These are phyloP conservation scores for Aspergillus quadricinctus DNA, from an alignment of 2,329 filamentous ascomycete species.

Conservation along the genomic window DNA sequence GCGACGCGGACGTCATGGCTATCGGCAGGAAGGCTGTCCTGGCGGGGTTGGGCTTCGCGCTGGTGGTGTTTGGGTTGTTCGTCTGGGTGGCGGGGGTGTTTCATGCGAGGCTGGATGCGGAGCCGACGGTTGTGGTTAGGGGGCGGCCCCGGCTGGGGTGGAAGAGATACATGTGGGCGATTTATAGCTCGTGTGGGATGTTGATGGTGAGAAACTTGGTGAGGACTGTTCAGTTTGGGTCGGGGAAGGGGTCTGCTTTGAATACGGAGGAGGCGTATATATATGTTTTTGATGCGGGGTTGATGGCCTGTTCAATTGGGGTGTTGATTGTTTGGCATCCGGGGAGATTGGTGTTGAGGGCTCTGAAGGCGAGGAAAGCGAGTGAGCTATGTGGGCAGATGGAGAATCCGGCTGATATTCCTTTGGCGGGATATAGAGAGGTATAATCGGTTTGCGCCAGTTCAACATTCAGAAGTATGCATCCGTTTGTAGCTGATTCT, in stretches of 20 bases:
- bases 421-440: constrained; percentile 10
- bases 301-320: constrained; percentile 22
- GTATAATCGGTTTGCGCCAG: too few relatives aligned
- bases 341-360: constrained; percentile 16
- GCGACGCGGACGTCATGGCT: constrained; percentile 14
- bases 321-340: constrained; percentile 24
- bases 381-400: constrained; percentile 6
- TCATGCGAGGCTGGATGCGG: constrained; percentile 16
- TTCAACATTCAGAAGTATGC: too few relatives aligned
- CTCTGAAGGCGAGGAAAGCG: constrained; percentile 7
- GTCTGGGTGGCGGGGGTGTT: constrained; percentile 20
- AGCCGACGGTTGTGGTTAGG: constrained; percentile 11
- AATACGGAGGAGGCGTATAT: constrained; percentile 25
- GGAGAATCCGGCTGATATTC: constrained; percentile 10
- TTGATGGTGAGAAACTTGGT: constrained; percentile 28
- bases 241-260: constrained; percentile 9
- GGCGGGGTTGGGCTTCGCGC: constrained; percentile 25
- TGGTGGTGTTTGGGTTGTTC: constrained; percentile 27
- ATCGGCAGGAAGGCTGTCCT: constrained; percentile 25
- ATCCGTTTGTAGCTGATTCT: not conserved
- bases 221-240: constrained; percentile 27
- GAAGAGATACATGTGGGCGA: constrained; percentile 22
- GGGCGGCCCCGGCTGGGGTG: constrained; percentile 18
- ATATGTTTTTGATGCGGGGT: constrained; percentile 30
- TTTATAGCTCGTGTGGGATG: constrained; percentile 22